These are phyloP conservation scores for Pleoardoris graminearum DNA, from an alignment of 2,329 filamentous ascomycete species.

Conservation along the genomic window DNA sequence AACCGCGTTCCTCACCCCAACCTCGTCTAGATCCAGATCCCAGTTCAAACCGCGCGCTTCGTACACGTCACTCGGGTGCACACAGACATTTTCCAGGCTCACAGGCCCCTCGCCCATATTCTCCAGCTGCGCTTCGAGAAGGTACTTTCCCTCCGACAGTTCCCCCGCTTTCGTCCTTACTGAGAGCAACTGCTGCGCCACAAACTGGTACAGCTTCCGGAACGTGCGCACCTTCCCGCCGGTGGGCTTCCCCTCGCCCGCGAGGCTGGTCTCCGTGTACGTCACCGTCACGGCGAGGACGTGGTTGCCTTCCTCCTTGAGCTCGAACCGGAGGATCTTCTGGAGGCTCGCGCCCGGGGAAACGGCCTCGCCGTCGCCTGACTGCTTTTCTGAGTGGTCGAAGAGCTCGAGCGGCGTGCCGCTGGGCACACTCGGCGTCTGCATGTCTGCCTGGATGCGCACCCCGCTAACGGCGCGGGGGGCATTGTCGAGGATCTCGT, in stretches of 20 bases:
- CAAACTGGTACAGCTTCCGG: conserved; percentile 94
- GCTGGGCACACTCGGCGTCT: conserved; percentile 76
- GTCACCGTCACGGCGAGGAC: conserved; percentile 91
- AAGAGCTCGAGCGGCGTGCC: conserved; percentile 61
- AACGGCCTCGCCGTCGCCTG: conserved; percentile 39
- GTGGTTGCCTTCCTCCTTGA: conserved; percentile 93
- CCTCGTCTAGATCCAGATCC: conserved; percentile 49
- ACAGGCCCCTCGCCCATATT: conserved; percentile 87
- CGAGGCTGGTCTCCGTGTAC: conserved; percentile 82
- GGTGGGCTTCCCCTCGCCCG: conserved; percentile 49
- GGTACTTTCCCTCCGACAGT: conserved; percentile 62
- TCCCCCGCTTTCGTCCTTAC: conserved; percentile 86
- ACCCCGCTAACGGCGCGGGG: conserved; percentile 69
- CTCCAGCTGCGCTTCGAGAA: conserved; percentile 91
- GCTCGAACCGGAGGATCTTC: conserved; percentile 78
- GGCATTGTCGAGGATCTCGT: conserved; percentile 62
- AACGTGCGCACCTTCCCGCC: conserved; percentile 77
- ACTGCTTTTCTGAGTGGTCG: conserved; percentile 31
- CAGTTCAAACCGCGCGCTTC: conserved; percentile 59
- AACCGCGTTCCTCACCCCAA: conserved; percentile 26
- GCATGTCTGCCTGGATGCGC: conserved; percentile 88
- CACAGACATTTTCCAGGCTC: conserved; percentile 65
- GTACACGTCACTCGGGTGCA: conserved; percentile 58
- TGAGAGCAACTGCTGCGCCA: conserved; percentile 85
- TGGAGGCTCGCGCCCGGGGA: conserved; percentile 71